Base-by-base conservation (phyloP, 2,329 filamentous ascomycete species). In the Fusarium pseudograminearum region DNA sequence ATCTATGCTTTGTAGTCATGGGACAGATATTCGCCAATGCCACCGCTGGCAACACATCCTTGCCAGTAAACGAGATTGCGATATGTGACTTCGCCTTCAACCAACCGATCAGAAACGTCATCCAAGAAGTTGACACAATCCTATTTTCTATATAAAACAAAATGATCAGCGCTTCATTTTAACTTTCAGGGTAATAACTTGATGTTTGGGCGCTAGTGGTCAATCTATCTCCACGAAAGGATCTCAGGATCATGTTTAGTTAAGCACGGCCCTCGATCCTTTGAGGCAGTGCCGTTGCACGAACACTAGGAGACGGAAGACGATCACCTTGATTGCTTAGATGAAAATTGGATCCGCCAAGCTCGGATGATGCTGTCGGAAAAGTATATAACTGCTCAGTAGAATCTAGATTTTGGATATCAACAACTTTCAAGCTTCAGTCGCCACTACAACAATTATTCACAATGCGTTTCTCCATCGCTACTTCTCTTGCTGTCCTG, bases 141-240 rank as follows among this genome's bases (percentile, higher is more conserved):
- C 15, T 0, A 2, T 2, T 12, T 1, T 11, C 2, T 3, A 28
- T 3, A 7, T 4, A 20, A 30, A 28, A 5, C 24, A 4, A 2
- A 20, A 1, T 14, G 42, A 30, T 45, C 24, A 11, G 0, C 26
- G 4, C 4, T n/a, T 28, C 7, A 15, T 18, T 18, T 6, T 2
- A n/a, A n/a, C 7, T 45, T 45, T 4, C 3, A 45, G 26, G 4
- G 6, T 20, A 0, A 18, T n/a, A 4, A 30, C 42, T 20, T 30
- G 26, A 20, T 45, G 5, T 5, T 8, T 12, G 1, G 16, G 16
- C 5, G 1, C 0, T 7, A 15, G 42, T 45, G 26, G 11, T 45
- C 3, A 5, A 30, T n/a, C 5, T 2, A 30, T 30, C 42, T 28
- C 42, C 42, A 45, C 26, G 42, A 45, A 45, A 45, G 42, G 42